Evolutionary conservation across 306 rosid species (phyloP).

Genomic region (Lupinus albus): DNA sequence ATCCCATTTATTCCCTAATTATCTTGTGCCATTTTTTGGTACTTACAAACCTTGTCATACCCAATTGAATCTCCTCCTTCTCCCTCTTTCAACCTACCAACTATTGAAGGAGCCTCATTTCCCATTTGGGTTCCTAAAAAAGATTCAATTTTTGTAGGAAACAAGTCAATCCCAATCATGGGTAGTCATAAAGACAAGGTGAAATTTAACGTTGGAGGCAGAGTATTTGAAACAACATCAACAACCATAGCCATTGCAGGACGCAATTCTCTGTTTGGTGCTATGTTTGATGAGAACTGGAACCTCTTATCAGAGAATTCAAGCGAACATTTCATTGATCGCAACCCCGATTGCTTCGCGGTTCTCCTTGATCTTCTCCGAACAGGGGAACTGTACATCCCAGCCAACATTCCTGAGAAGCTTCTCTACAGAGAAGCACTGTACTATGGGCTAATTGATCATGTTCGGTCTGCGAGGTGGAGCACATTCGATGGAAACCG

Average conservation of each 20-base stretch:
- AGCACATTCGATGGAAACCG: slow-evolving; percentile 85
- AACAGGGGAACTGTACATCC: slow-evolving; percentile 62
- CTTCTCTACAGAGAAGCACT: slow-evolving; percentile 83
- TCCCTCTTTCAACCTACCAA: slow-evolving; percentile 1
- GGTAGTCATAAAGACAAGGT: slow-evolving; percentile 68
- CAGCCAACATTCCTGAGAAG: slow-evolving; percentile 63
- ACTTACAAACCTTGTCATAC: slow-evolving; percentile 15
- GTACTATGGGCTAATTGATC: slow-evolving; percentile 72
- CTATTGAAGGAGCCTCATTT: slow-evolving; percentile 23
- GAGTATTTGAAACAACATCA: slow-evolving; percentile 78
- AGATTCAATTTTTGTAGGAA: slow-evolving; percentile 32
- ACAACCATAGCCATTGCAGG: slow-evolving; percentile 96
- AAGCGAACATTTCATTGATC: slow-evolving; percentile 72
- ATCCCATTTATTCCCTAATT: neutral
- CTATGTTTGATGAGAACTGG: slow-evolving; percentile 87
- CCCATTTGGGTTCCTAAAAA: slow-evolving; percentile 48
- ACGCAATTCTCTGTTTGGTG: slow-evolving; percentile 81
- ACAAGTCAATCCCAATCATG: slow-evolving; percentile 43
- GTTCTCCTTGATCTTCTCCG: slow-evolving; percentile 88
- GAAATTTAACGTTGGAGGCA: slow-evolving; percentile 90
- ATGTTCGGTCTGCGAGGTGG: slow-evolving; percentile 81
- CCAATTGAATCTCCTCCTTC: slow-evolving; percentile 9
- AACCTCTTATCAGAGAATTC: slow-evolving; percentile 40
- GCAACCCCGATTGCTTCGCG: slow-evolving; percentile 85
- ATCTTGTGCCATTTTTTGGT: slow-evolving; percentile 17